Evolutionary conservation across 192 early-diverging fungal species (phyloP).

Genomic region (Backusella circina): DNA sequence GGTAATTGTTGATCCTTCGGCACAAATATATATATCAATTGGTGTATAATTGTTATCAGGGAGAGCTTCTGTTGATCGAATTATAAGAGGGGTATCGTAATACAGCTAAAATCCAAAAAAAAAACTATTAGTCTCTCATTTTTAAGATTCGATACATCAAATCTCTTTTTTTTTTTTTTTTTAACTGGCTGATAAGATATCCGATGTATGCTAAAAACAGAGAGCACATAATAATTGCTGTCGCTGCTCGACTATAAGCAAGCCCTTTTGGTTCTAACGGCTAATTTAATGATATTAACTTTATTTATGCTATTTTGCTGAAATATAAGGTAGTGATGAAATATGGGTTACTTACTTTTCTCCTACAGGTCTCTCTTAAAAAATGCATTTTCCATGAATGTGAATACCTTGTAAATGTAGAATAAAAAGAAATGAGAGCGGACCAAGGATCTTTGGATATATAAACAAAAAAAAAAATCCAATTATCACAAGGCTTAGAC

Average conservation of each 20-base stretch:
- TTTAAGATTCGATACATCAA: neutral
- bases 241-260: neutral
- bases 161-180: neutral
- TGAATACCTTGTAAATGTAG: neutral
- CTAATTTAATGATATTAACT: neutral
- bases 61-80: neutral
- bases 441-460: neutral
- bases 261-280: neutral
- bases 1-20: neutral
- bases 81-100: neutral
- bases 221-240: neutral
- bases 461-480: neutral
- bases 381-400: neutral
- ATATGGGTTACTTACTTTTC: neutral
- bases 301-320: neutral
- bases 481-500: neutral
- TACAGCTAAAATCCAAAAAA: neutral
- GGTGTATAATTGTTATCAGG: neutral
- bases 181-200: neutral
- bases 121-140: neutral
- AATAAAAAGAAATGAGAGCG: neutral
- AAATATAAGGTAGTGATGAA: neutral
- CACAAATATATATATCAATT: constrained; percentile 7
- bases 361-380: neutral
- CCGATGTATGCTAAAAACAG: neutral